Evolutionary conservation across 129 eudicot species (phyloP), one percentile per base, ranked within the genome.

Genomic region (Centrapalus pauciflorus): DNA sequence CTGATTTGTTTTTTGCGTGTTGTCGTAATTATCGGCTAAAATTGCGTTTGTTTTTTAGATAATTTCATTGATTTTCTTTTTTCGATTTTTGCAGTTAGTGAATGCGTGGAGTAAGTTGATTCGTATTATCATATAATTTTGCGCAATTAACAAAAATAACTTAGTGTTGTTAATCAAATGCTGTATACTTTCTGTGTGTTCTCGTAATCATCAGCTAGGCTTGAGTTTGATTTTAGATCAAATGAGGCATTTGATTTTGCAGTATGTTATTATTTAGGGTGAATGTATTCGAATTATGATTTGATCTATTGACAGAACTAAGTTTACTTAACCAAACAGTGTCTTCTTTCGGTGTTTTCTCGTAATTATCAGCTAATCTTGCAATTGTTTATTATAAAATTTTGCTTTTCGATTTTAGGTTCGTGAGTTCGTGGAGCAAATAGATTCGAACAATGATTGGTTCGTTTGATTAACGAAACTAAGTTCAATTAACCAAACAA

Each of bases 391-490:
- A 23, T 7, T 8, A 9, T 7, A 21, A 5, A 14, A 28, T 58
- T 9, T 11, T 9, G 29, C 34, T 23, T 33, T 38, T 63, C 35
- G 51, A 3, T 19, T 19, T 19, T 54, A 17, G 60, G 13, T 50
- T 50, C 28, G 13, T 43, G 23, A n/a, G 4, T 13, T 3, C 14
- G 7, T n/a, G 51, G 21, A 13, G 14, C 10, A 27, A 28, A 26
- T 55, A 27, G 16, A 20, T 16, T 58, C 43, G 65, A 33, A 32
- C 33, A 13, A 3, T 8, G 33, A 7, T 17, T 35, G 8, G n/a
- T 3, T 57, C 25, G n/a, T 3, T 57, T 13, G 26, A 57, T 57
- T 56, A 56, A 16, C 55, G 17, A 54, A 54, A 24, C 1, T 83
- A 57, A 19, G 82, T 56, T 64, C 21, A 9, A 16, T 69, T 16